Base-by-base conservation (phyloP, 257 asterid genomes). In the Buddleja alternifolia region DNA sequence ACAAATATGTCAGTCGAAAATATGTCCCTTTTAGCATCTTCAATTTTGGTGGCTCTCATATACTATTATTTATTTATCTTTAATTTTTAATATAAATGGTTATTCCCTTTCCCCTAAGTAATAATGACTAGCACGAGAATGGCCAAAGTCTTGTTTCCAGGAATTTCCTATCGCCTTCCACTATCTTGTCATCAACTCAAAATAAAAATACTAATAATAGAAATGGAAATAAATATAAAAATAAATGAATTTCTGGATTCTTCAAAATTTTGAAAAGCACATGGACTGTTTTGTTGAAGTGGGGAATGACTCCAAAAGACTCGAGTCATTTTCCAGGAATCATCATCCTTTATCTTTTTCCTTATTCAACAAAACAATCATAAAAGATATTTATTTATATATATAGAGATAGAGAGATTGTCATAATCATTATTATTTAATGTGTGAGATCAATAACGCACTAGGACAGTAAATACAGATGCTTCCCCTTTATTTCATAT, bases 1-100 rank as follows among this genome's bases (percentile, higher is more conserved):
- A 78, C 83, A 78, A 81, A 66, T 37, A n/a, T 69, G 80, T 70
- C 83, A 77, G 75, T 81, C 29, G 63, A 56, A 74, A 68, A 75
- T 51, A 73, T 29, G 2, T 29, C 66, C 53, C 60, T 51, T 44
- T 66, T 51, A 44, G 24, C 47, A 60, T 59, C 58, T 77, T 81
- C 79, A 78, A 65, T 71, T 70, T 55, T 66, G 76, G 70, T 74
- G 82, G 68, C 73, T 77, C 56, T 29, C 59, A 47, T 11, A 37
- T 16, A 69, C 4, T 2, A 4, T 54, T 46, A 10, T 0, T 11
- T 8, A 6, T 61, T 14, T 34, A 4, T 24, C n/a, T 48, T 14
- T n/a, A n/a, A n/a, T 4, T 24, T 7, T 15, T 10, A 0, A 45
- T 24, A 42, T 24, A 42, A 6, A 4, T 11, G 0, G 19, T 16